Evolutionary conservation across 2,329 filamentous ascomycete species (phyloP), one percentile per base, ranked within the genome.

Genomic region (Fonsecaea multimorphosa): DNA sequence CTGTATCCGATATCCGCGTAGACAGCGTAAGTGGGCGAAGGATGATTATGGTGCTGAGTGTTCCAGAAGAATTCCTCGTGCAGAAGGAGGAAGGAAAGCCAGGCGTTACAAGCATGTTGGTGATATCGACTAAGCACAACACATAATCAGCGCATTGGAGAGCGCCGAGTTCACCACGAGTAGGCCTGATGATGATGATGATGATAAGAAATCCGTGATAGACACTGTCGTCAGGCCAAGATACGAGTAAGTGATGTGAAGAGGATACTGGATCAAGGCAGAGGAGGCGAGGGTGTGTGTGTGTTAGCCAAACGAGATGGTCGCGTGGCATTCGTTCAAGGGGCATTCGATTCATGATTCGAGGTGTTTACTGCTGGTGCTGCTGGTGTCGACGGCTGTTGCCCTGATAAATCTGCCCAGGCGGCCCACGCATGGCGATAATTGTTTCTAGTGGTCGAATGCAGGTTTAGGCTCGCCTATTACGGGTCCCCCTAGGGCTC

Each of bases 361-460:
- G 8, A 46, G 40, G 40, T 19, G 40, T 46, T 46, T 46, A 9
- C 11, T 1, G 16, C 5, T 44, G 56, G n/a, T n/a, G n/a, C n/a
- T n/a, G n/a, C n/a, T n/a, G n/a, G n/a, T n/a, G n/a, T n/a, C n/a
- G n/a, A n/a, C 14, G 3, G 31, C 16, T 16, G 31, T 22, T 24
- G 31, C 54, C 11, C 27, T 27, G 54, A 38, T 9, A 34, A n/a
- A 51, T 27, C 40, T 46, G 56, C 44, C 19, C 40, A 9, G 40
- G 8, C 3, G 19, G 6, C 40, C 44, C 44, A 24, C 7, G 11
- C 9, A 24, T 12, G 27, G 61, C 61, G 61, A 58, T 58, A 58
- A 63, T 52, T n/a, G 54, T 57, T 52, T 53, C 54, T 34, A 63
- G 38, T 58, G 61, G 61, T 36, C 32, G 19, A 31, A 11, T n/a